Base-by-base conservation (phyloP, 2,329 filamentous ascomycete species). In the Colletotrichum tofieldiae region DNA sequence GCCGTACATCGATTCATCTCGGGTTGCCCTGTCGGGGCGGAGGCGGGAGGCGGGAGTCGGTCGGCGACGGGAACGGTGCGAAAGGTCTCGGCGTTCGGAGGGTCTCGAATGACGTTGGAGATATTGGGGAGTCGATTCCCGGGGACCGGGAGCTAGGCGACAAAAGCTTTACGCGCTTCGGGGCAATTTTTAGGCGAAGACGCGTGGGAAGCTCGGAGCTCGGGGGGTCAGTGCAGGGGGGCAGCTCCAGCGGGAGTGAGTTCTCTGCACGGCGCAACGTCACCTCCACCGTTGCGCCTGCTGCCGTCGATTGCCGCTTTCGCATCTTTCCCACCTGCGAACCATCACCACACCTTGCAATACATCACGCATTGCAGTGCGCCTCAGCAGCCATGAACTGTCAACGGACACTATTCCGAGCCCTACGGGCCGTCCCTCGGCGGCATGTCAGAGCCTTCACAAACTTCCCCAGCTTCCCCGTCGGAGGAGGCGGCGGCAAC, bases 381-480 rank as follows among this genome's bases (percentile, higher is more conserved):
- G 61, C 56, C 23, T 11, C 43, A 71, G 75, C 47, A 72, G 75
- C 45, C 37, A 85, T 86, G 84, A 83, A 80, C 37, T 80, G 75
- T 49, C 82, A 80, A 75, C 76, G 79, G 58, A 75, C 80, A 29
- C 67, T 82, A 41, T 79, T 78, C 75, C 78, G 79, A 49, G 77
- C 84, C 5, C 73, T 84, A n/a, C 77, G 79, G 71, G 79, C 77
- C n/a, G 72, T 83, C 37, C 77, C 82, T 54, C 72, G 76, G 52
- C 78, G 78, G 26, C 79, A 82, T 76, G 78, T 78, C 65, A 83
- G 86, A 63, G 76, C 78, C 37, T 86, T 89, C 76, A 84, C 84
- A 8, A 79, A 81, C 32, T 84, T 86, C 74, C 81, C 83, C 8
- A 80, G 79, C 65, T 77, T 78, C 12, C 74, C 66, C 16, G 14